Evolutionary conservation across 306 rosid species (phyloP).

Genomic region (Trifolium repens): DNA sequence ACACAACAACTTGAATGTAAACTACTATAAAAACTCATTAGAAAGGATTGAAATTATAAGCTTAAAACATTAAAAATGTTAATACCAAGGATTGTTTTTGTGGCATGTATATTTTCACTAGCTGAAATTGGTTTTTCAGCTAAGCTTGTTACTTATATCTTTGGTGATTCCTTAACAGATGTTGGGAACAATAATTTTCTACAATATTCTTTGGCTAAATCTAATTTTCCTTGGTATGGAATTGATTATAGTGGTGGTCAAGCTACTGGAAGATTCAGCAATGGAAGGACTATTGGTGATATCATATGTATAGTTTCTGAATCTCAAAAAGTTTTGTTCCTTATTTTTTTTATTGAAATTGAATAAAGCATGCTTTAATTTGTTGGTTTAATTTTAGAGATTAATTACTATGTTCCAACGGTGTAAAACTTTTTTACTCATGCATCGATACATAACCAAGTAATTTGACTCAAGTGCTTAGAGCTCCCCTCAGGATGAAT

Average conservation of each 20-base stretch:
- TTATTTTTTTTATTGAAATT: not conserved
- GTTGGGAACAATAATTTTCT: slow-evolving; percentile 86
- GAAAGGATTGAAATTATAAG: slow-evolving; percentile 11
- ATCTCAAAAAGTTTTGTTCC: not conserved
- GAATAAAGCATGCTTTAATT: not conserved
- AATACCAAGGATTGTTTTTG: slow-evolving; percentile 33
- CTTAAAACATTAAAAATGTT: slow-evolving; percentile 34
- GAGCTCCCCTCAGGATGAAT: too few relatives aligned
- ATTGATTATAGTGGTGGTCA: slow-evolving; percentile 73
- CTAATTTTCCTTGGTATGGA: slow-evolving; percentile 87
- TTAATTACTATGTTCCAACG: too few relatives aligned
- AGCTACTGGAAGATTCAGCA: slow-evolving; percentile 84
- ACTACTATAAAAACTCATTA: slow-evolving; percentile 47
- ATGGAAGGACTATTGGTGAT: slow-evolving; percentile 93
- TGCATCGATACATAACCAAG: too few relatives aligned
- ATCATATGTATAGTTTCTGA: slow-evolving; percentile 54
- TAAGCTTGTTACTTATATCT: slow-evolving; percentile 53
- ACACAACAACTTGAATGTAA: slow-evolving; percentile 5
- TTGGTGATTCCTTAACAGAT: slow-evolving; percentile 84
- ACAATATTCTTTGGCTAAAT: slow-evolving; percentile 74
- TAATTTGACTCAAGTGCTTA: too few relatives aligned
- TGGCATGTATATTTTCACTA: slow-evolving; percentile 31
- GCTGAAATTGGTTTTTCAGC: slow-evolving; percentile 39
- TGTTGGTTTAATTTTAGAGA: not conserved
- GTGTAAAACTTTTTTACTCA: too few relatives aligned